Evolutionary conservation across 176 grass and related monocot species (phyloP).

Genomic region (Rhynchospora pubera): DNA sequence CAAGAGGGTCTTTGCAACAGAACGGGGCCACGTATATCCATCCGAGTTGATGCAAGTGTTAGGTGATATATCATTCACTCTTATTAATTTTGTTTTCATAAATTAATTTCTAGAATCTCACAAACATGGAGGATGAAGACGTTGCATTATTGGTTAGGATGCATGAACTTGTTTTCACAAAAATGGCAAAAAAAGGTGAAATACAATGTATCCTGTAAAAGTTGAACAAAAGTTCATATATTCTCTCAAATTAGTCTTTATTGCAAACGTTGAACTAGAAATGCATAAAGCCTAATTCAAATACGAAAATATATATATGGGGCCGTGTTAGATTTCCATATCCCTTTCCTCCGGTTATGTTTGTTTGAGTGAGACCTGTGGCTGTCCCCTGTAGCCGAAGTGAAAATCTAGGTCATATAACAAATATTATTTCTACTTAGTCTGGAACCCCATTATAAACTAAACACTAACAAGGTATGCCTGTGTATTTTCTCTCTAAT

Average conservation of each 20-base stretch:
- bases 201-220: conserved; percentile 8
- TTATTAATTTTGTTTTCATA: not conserved
- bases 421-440: no score
- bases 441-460: no score
- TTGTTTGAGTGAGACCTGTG: no score
- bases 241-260: not conserved
- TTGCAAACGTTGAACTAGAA: not conserved
- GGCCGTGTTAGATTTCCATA: not conserved
- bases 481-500: no score
- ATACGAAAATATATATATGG: not conserved
- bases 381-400: not conserved
- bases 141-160: not conserved
- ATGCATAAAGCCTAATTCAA: not conserved
- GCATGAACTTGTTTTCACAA: conserved; percentile 16
- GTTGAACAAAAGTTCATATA: not conserved
- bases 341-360: not conserved
- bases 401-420: not conserved
- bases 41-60: conserved; percentile 17
- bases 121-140: not conserved
- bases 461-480: no score
- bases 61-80: not conserved
- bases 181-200: not conserved
- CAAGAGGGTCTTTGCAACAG: not conserved
- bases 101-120: conserved; percentile 3
- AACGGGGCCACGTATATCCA: conserved; percentile 12